These are phyloP conservation scores for Paramecium octaurelia DNA, from an alignment of 73 alveolate genomes.

Conservation along the genomic window DNA sequence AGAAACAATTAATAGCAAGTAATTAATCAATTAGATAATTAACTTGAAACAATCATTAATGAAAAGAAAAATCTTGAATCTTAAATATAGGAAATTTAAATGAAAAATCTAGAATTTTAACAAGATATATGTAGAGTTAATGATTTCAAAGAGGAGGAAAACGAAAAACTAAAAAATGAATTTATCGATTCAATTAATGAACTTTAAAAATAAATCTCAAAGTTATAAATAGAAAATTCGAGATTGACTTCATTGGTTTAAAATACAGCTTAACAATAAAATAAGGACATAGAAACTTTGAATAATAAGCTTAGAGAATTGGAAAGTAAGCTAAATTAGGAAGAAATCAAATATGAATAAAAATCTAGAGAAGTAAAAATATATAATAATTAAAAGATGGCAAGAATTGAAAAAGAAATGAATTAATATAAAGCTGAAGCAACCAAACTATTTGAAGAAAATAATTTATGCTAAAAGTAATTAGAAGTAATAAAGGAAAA, in stretches of 20 bases:
- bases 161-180: slow-evolving; percentile 8
- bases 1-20: background rate
- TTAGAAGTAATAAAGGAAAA: background rate
- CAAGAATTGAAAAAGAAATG: background rate
- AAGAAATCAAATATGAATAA: background rate
- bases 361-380: background rate
- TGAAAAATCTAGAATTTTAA: background rate
- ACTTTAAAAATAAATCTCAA: background rate
- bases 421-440: background rate
- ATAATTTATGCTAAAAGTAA: background rate
- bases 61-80: background rate
- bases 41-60: background rate
- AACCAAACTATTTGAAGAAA: slow-evolving; percentile 29
- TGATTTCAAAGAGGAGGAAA: background rate
- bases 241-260: background rate
- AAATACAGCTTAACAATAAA: background rate
- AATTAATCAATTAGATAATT: background rate
- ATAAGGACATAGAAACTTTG: background rate
- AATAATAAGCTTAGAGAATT: background rate
- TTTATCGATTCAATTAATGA: background rate
- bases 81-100: background rate
- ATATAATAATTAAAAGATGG: background rate
- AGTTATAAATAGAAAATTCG: background rate
- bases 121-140: background rate
- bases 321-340: background rate